phyloP scores from a whole-genome alignment of 163 green algal species.

The Scenedesmus sp. region DNA sequence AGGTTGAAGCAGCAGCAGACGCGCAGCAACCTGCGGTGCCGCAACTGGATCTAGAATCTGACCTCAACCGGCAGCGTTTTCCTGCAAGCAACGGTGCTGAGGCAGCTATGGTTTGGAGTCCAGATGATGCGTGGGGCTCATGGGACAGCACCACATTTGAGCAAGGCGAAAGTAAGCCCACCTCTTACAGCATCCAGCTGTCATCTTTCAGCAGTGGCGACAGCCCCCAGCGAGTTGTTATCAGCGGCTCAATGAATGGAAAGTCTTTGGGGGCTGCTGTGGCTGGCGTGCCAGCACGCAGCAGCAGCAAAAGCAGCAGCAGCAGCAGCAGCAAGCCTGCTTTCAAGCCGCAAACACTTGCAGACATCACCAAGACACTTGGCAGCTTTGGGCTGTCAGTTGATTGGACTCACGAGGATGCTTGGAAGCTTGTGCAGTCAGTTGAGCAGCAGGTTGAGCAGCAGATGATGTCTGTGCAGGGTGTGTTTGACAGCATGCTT shows the following conservation, averaged over 20 bases:
- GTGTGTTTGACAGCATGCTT: constrained; percentile 8
- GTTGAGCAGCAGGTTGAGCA: neutral
- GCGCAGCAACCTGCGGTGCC: neutral
- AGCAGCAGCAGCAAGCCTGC: neutral
- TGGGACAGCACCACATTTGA: neutral
- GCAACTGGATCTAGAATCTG: neutral
- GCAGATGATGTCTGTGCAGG: constrained; percentile 6
- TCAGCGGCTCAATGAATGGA: neutral
- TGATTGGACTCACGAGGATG: neutral
- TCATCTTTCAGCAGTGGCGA: neutral
- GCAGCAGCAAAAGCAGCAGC: neutral
- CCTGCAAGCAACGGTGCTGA: neutral
- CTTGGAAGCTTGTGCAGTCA: neutral
- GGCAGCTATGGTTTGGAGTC: neutral
- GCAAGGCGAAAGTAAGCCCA: neutral
- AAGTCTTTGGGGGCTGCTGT: neutral
- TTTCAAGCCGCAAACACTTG: neutral
- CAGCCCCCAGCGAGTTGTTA: neutral
- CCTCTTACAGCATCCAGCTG: neutral
- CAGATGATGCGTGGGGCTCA: neutral
- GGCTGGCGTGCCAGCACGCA: neutral
- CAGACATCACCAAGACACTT: neutral
- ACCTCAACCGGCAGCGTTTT: neutral
- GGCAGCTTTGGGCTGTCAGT: neutral
- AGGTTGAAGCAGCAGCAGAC: neutral